A percentile compares a stretch with the other conserved stretches of the same genome.
phyloP scores from a whole-genome alignment of 2,329 filamentous ascomycete genomes.

The Pezicula neosporulosa region DNA sequence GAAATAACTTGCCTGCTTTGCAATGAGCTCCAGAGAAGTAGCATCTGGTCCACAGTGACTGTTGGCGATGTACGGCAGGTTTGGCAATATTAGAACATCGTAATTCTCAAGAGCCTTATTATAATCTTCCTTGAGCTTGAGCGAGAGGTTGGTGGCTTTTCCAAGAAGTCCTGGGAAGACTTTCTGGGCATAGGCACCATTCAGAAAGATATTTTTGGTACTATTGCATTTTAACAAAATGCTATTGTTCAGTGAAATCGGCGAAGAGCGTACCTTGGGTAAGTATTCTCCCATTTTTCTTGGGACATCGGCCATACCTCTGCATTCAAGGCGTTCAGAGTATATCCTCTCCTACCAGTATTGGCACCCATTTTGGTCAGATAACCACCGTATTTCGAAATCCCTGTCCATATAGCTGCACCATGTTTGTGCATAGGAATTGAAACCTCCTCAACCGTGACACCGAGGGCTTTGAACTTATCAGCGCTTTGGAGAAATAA shows the following conservation, averaged over 20 bases:
- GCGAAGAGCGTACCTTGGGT: constrained; percentile 33
- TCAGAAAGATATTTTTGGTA: constrained; percentile 48
- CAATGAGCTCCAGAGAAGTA: constrained; percentile 1
- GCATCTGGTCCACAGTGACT: neutral
- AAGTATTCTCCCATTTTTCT: constrained; percentile 30
- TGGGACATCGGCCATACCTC: constrained; percentile 1
- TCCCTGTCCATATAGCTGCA: constrained; percentile 44
- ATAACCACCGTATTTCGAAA: constrained; percentile 31
- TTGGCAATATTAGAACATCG: constrained; percentile 44
- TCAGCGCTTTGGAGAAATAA: constrained; percentile 36
- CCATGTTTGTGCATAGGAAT: constrained; percentile 44
- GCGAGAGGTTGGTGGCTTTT: constrained; percentile 42
- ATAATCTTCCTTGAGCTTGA: constrained; percentile 40
- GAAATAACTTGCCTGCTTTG: neutral
- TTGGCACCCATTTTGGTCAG: neutral
- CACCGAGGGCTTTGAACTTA: constrained; percentile 40
- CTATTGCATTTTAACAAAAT: neutral
- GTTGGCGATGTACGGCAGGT: constrained; percentile 15
- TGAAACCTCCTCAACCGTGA: constrained; percentile 43
- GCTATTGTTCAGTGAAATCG: neutral
- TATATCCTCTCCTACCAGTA: constrained; percentile 1
- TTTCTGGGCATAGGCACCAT: constrained; percentile 41
- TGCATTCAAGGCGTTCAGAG: neutral
- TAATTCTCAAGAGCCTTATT: constrained; percentile 34
- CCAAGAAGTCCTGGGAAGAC: constrained; percentile 32